phyloP scores from a whole-genome alignment of 257 asterid genomes.

The Handroanthus guayacan region DNA sequence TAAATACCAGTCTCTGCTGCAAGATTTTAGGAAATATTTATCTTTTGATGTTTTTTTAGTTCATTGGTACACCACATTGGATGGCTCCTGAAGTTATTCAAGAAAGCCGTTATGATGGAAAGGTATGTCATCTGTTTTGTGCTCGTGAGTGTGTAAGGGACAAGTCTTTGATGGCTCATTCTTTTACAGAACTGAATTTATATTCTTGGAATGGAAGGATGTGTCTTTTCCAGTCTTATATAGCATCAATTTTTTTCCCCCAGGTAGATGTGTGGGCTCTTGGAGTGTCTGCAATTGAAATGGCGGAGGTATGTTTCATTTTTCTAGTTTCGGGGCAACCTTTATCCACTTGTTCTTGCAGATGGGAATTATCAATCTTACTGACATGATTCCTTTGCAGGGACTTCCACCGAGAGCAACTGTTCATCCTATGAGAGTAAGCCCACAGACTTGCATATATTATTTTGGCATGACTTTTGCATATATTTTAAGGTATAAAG shows the following conservation, averaged over 20 bases:
- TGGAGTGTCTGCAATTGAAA: constrained; percentile 99
- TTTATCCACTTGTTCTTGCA: constrained; percentile 31
- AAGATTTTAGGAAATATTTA: constrained; percentile 27
- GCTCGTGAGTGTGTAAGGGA: constrained; percentile 14
- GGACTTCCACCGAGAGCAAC: constrained; percentile 98
- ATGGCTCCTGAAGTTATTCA: constrained; percentile 99
- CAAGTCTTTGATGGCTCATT: constrained; percentile 17
- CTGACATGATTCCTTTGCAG: constrained; percentile 50
- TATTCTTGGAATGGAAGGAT: constrained; percentile 21
- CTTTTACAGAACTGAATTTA: constrained; percentile 8
- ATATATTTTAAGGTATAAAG: constrained; percentile 7
- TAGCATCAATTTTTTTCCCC: constrained; percentile 29
- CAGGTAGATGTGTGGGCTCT: constrained; percentile 99
- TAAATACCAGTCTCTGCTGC: constrained; percentile 15
- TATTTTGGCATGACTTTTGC: background rate
- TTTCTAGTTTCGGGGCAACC: constrained; percentile 19
- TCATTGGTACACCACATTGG: constrained; percentile 99
- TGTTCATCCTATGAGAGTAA: constrained; percentile 99
- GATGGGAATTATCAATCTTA: constrained; percentile 18
- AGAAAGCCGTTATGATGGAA: constrained; percentile 99
- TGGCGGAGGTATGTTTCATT: constrained; percentile 86
- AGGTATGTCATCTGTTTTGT: constrained; percentile 56
- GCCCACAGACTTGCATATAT: constrained; percentile 42
- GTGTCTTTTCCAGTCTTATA: constrained; percentile 10
- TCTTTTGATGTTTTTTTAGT: constrained; percentile 51